Evolutionary conservation across 2,329 filamentous ascomycete species (phyloP), one percentile per base, ranked within the genome.

Genomic region (Dactylonectria macrodidyma): DNA sequence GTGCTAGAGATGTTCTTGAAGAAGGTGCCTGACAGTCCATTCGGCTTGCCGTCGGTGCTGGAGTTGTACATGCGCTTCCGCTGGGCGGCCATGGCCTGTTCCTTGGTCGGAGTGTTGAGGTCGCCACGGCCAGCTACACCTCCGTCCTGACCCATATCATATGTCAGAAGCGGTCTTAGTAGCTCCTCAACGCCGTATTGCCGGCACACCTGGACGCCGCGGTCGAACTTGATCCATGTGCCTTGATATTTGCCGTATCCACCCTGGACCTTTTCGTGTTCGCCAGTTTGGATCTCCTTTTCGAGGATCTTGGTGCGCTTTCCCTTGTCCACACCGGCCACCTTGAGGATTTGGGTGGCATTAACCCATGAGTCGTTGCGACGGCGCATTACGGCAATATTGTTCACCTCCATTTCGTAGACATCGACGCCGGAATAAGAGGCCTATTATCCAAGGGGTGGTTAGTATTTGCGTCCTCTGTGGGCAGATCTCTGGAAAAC

Each of bases 241-340:
- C 96, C 96, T 84, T 99, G 96, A 78, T 99, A 99, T 84, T 98
- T 98, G 72, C 96, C 96, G 78, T 99, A 99, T 5, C 96, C 96
- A 38, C 96, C 96, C 80, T 99, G 96, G 3, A 99, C 95, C 82
- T 99, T 99, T 81, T 99, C 96, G 81, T 99, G 95, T 78, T 97
- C 94, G 77, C 96, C 96, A 0, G 93, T 96, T 71, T 97, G 90
- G 66, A 99, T 97, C 81, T 99, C 96, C 82, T 98, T 98, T 80
- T 99, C 96, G 59, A 99, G 87, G 8, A 98, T 97, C 82, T 98
- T 98, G 66, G 96, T 98, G 74, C 96, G 92, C 83, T 97, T 97
- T 67, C 95, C 96, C 84, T 99, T 99, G 79, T 98, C 95, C 68
- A 99, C 95, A 58, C 95, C 95, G 41, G 96, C 96, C 41, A 98